A percentile compares a stretch with the other conserved stretches of the same genome.
Evolutionary conservation across 202 grass and related monocot genomes (phyloP).

Genomic region (Carex arenaria): DNA sequence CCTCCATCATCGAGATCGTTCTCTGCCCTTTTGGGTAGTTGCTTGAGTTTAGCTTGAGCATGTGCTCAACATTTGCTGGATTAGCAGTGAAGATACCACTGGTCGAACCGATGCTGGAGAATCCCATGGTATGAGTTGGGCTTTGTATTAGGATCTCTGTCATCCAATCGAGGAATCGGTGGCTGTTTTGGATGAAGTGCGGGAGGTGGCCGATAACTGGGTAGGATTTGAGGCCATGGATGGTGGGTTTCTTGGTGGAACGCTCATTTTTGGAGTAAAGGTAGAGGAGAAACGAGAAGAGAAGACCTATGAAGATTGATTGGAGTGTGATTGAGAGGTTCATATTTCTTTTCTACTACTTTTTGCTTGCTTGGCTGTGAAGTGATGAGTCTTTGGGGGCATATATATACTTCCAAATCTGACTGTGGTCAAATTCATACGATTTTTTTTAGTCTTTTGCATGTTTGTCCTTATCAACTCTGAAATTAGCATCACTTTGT

Average conservation of each 20-base stretch:
- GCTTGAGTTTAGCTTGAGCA: slow-evolving; percentile 34
- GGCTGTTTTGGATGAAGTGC: slow-evolving; percentile 34
- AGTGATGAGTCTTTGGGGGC: neutral
- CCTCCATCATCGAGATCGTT: slow-evolving; percentile 20
- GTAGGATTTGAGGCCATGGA: slow-evolving; percentile 32
- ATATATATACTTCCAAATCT: neutral
- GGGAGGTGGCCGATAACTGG: slow-evolving; percentile 39
- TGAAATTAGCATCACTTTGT: neutral
- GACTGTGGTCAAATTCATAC: neutral
- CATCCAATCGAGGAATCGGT: slow-evolving; percentile 45
- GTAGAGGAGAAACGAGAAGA: neutral
- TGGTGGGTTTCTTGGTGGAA: slow-evolving; percentile 26
- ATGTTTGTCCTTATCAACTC: neutral
- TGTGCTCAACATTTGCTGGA: slow-evolving; percentile 37
- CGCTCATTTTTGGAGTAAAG: neutral
- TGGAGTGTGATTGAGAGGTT: neutral
- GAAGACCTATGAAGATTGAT: neutral
- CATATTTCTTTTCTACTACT: neutral
- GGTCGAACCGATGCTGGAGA: slow-evolving; percentile 24
- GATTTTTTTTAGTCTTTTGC: neutral
- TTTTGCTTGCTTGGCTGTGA: neutral
- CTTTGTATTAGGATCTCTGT: slow-evolving; percentile 26
- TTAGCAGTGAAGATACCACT: slow-evolving; percentile 37
- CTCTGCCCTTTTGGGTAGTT: slow-evolving; percentile 49
- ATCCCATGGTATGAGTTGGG: slow-evolving; percentile 20